Evolutionary conservation across 1,139 yeast genomes (phyloP), one percentile per base, ranked within the genome.

Genomic region (Suhomyces taliae): DNA sequence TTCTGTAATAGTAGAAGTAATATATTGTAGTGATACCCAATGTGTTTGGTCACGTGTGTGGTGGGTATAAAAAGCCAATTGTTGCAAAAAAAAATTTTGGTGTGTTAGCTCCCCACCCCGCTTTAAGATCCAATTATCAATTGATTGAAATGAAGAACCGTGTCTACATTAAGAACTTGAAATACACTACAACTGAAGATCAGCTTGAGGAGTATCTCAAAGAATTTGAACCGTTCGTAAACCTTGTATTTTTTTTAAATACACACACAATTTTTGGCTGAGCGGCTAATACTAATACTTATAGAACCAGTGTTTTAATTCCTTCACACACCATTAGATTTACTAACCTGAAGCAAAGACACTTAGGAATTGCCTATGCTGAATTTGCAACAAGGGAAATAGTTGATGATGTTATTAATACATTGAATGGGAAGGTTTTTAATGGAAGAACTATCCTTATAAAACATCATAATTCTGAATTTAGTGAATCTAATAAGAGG

Each of bases 281-380:
- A 15, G 24, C n/a, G 14, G n/a, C 26, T 49, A 51, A 52, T 46
- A 50, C 44, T 43, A 2, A 15, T 36, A 26, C 47, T 33, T 19
- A 10, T 42, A 52, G 80, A 6, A 46, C 59, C 14, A 71, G 74
- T 19, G 77, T 81, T 6, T 64, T 82, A 54, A 73, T 81, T 44
- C 87, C 87, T 27, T 76, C 76, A 49, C 79, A 77, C 53, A 77
- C 82, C 1, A 69, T 79, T n/a, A 68, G 77, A 34, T 78, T 79
- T 15, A 65, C 72, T 44, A 66, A 74, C 44, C 55, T 59, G n/a
- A 67, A 66, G 42, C 74, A 71, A 41, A 72, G 68, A 53, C 79
- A 85, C 3, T 66, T 82, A 48, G 90, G 90, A 1, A 75, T 80
- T 52, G 90, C 87, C 0, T 85, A 83, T 62, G 87, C 79, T 27